A percentile compares a stretch with the other conserved stretches of the same genome.
These are phyloP conservation scores for Orbilia blumenaviensis DNA, from an alignment of 2,329 filamentous ascomycete species.

Conservation along the genomic window DNA sequence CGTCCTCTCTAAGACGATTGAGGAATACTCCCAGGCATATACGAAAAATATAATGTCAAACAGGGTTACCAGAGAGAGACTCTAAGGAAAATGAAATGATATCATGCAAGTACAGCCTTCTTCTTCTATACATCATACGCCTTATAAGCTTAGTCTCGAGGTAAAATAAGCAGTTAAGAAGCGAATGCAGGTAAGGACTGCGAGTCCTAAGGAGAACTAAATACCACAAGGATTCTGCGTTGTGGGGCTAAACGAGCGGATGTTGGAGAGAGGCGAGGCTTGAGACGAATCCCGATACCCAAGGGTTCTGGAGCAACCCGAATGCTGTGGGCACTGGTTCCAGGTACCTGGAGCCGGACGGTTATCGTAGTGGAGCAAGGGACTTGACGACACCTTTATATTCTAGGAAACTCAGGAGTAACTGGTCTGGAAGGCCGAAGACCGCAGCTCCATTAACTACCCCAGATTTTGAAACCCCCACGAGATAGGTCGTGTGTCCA, in stretches of 20 bases:
- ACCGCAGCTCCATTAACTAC: slow-evolving; percentile 31
- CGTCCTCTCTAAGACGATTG: background rate
- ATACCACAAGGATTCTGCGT: slow-evolving; percentile 45
- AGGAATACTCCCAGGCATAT: background rate
- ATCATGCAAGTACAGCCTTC: background rate
- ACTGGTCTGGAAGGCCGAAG: background rate
- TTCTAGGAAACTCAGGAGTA: background rate
- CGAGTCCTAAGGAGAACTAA: background rate
- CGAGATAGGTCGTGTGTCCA: slow-evolving; percentile 32
- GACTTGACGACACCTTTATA: slow-evolving; percentile 45
- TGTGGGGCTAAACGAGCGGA: slow-evolving; percentile 20
- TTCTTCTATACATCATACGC: slow-evolving; percentile 11
- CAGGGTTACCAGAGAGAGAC: background rate
- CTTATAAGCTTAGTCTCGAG: background rate
- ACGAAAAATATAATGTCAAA: background rate
- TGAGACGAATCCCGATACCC: slow-evolving; percentile 6
- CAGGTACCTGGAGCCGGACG: slow-evolving; percentile 39
- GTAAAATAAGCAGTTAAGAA: background rate
- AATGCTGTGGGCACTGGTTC: slow-evolving; percentile 20
- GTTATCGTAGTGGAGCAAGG: slow-evolving; percentile 29
- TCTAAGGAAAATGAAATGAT: background rate
- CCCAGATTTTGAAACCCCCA: slow-evolving; percentile 51
- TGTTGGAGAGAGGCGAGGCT: background rate
- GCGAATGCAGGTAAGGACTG: background rate
- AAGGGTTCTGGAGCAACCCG: slow-evolving; percentile 8